These are phyloP conservation scores for Verticillium tricorpus DNA, from an alignment of 2,329 filamentous ascomycete species.

Conservation along the genomic window DNA sequence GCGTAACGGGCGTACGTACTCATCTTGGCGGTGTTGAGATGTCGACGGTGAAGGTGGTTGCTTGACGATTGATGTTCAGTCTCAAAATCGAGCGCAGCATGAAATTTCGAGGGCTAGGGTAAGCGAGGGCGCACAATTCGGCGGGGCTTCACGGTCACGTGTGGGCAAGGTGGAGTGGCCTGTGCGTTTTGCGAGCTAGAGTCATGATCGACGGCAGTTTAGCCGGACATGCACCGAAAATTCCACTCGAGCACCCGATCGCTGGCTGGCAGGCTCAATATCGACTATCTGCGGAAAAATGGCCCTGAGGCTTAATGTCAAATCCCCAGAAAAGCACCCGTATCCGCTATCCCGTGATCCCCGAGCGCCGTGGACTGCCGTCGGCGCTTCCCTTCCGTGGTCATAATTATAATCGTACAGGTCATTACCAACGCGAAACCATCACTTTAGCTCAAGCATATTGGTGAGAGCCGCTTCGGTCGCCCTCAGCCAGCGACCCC, in stretches of 20 bases:
- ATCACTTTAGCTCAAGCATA: constrained; percentile 54
- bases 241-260: background rate
- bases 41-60: constrained; percentile 14
- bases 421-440: constrained; percentile 5
- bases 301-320: too few relatives aligned
- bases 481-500: constrained; percentile 69
- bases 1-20: constrained; percentile 38
- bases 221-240: background rate
- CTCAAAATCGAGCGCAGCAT: background rate
- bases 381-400: background rate
- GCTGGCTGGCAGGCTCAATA: too few relatives aligned
- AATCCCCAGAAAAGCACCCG: background rate
- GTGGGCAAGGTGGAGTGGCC: background rate
- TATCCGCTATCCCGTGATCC: background rate
- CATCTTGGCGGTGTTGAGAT: constrained; percentile 46
- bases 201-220: background rate
- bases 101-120: background rate
- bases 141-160: background rate
- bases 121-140: constrained; percentile 2
- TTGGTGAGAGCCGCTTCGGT: constrained; percentile 60
- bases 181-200: background rate
- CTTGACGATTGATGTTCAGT: constrained; percentile 9
- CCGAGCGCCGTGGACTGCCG: background rate
- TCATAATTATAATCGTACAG: background rate
- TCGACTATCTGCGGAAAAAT: background rate